Evolutionary conservation across 495 filamentous ascomycete genomes (phyloP).

Genomic region (Penicillium tannophilum): DNA sequence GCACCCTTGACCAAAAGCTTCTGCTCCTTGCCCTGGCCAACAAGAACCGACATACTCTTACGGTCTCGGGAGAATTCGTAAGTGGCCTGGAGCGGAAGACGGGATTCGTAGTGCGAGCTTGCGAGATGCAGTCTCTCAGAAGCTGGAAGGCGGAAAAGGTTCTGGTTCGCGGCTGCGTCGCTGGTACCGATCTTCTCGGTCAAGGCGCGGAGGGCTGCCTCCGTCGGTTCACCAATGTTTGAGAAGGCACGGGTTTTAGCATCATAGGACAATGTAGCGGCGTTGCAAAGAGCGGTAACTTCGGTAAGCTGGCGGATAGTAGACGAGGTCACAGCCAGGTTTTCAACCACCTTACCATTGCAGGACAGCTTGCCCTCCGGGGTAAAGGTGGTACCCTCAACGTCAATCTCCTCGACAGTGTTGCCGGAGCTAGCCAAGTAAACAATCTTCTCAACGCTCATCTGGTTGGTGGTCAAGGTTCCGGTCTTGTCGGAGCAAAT

Average conservation of each 20-base stretch:
- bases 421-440: conserved; percentile 72
- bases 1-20: conserved; percentile 96
- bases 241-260: conserved; percentile 68
- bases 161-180: conserved; percentile 57
- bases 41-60: conserved; percentile 98
- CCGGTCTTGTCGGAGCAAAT: conserved; percentile 99
- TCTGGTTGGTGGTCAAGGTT: conserved; percentile 98
- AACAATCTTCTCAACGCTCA: conserved; percentile 95
- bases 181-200: conserved; percentile 92
- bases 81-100: conserved; percentile 72
- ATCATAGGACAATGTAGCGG: conserved; percentile 81
- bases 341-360: conserved; percentile 65
- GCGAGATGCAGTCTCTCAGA: conserved; percentile 70
- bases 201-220: conserved; percentile 87
- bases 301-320: conserved; percentile 82
- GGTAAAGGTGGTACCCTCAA: conserved; percentile 93
- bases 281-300: conserved; percentile 89
- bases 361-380: conserved; percentile 73
- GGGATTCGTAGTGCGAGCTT: conserved; percentile 82
- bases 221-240: conserved; percentile 93
- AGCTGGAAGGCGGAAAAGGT: conserved; percentile 46
- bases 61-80: conserved; percentile 98
- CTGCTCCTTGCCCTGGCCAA: conserved; percentile 65
- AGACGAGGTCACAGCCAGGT: conserved; percentile 73
- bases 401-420: conserved; percentile 81